Base-by-base conservation (phyloP, 345 rosid genomes). In the Linum tenue region DNA sequence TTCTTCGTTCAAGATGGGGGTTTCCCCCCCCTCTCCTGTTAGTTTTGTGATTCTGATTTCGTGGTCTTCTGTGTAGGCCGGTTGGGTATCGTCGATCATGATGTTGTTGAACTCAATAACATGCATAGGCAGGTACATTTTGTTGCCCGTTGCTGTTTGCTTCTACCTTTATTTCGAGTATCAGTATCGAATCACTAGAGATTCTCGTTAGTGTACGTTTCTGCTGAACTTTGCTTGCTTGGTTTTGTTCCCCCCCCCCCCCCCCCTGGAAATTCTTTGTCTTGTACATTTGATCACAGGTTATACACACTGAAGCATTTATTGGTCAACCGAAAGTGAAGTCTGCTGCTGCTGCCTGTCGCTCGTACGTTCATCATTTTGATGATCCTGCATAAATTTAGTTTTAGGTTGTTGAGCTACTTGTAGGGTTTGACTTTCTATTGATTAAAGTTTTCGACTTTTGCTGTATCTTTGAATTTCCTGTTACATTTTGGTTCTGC, bases 71-170 rank as follows among this genome's bases (percentile, higher is more conserved):
- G 69, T 61, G 56, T 77, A 94, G 99, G 97, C 67, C 83, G 85
- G 15, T 74, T 90, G 82, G 97, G 99, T 63, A 82, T 94, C 51
- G 95, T 94, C 15, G 96, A 94, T 77, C 91, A 94, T 66, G 99
- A 90, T 82, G 83, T 86, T 36, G 97, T 94, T 64, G 99, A 90
- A 77, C 94, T 90, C 67, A 94, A 88, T 69, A 94, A 90, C 68
- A 86, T 94, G 99, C 99, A 94, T 65, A 85, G 99, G 76, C 97
- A 94, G 96, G 99, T 90, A 86, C 37, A 60, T 42, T 7, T 4
- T 22, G 31, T 22, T 22, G 31, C 7, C 59, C 22, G 5, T 56
- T 56, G 59, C 22, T 6, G 35, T 56, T 56, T 56, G 16, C n/a
- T 8, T 56, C 59, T 56, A 41, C 44, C 31, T 41, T 41, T 41